Evolutionary conservation across 768 basidiomycete species (phyloP).

Genomic region (Mycena sanguinolenta): DNA sequence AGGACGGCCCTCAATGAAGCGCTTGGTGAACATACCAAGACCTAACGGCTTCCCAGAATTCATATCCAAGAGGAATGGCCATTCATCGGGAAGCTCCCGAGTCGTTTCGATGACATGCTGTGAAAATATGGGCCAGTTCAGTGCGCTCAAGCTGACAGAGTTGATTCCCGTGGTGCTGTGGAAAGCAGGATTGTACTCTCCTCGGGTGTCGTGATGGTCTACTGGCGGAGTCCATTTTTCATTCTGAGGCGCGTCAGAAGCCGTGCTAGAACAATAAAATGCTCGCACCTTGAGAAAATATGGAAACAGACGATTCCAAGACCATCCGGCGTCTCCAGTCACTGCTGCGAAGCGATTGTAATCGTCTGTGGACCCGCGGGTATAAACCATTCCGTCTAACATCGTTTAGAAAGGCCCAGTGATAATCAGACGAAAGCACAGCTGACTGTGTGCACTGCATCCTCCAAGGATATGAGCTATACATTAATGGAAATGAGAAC

Average conservation of each 20-base stretch:
- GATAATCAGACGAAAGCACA: not conserved
- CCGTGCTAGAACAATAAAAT: not conserved
- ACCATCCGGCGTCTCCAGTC: slow-evolving; percentile 53
- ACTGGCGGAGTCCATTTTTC: slow-evolving; percentile 53
- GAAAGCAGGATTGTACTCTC: slow-evolving; percentile 51
- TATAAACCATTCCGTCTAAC: slow-evolving; percentile 52
- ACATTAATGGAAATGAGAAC: not conserved
- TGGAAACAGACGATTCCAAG: slow-evolving; percentile 51
- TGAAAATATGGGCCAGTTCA: slow-evolving; percentile 43
- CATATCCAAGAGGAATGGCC: slow-evolving; percentile 52
- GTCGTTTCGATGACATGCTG: slow-evolving; percentile 53
- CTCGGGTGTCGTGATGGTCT: slow-evolving; percentile 51
- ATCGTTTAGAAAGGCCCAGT: not conserved
- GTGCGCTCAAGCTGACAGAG: slow-evolving; percentile 49
- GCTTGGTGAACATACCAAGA: slow-evolving; percentile 39
- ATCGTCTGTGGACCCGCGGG: slow-evolving; percentile 52
- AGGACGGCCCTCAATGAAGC: not conserved
- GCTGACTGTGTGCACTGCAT: slow-evolving; percentile 18
- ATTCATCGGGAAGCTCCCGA: slow-evolving; percentile 47
- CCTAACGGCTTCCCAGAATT: slow-evolving; percentile 51
- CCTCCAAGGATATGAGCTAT: slow-evolving; percentile 15
- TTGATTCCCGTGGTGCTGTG: slow-evolving; percentile 52
- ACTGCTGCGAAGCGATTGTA: slow-evolving; percentile 50
- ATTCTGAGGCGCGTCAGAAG: slow-evolving; percentile 41
- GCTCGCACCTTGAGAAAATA: slow-evolving; percentile 48